Conservation (phyloP, 169 alveolate species). For the Plasmodium gonderi region DNA sequence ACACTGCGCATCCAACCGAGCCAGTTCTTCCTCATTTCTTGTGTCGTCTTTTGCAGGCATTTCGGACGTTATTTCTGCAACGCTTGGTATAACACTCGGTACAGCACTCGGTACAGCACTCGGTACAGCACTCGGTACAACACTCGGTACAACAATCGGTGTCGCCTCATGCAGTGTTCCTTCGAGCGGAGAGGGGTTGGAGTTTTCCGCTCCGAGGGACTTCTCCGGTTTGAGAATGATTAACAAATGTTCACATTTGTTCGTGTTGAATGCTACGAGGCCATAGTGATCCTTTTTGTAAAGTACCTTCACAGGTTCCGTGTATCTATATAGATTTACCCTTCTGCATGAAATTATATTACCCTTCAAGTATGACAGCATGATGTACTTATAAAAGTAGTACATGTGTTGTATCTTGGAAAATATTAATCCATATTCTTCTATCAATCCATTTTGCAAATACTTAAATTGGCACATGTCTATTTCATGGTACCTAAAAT, state of each 20-base stretch:
- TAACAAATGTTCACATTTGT: conserved; percentile 42
- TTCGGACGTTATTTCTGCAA: background rate
- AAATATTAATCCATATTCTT: conserved; percentile 45
- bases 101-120: too few relatives aligned
- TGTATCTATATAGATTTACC: conserved; percentile 1
- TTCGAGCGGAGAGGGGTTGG: too few relatives aligned
- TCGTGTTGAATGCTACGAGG: conserved; percentile 10
- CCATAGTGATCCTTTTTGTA: conserved; percentile 27
- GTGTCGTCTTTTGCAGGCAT: background rate
- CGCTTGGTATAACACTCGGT: too few relatives aligned
- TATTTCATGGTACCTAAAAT: conserved; percentile 38
- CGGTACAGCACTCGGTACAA: too few relatives aligned
- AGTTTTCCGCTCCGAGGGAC: background rate
- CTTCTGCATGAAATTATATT: background rate
- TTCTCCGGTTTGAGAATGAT: conserved; percentile 3
- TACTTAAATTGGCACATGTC: conserved; percentile 59
- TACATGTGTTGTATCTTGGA: conserved; percentile 8
- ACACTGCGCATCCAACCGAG: background rate
- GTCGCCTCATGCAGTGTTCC: too few relatives aligned
- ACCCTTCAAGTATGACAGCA: conserved; percentile 45
- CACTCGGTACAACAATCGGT: too few relatives aligned
- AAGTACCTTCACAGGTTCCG: background rate
- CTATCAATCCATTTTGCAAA: conserved; percentile 20
- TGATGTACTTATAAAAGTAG: conserved; percentile 55
- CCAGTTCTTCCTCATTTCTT: background rate